Conservation (phyloP, 1,284 basidiomycete genomes). For the Ceratobasidium sp. region DNA sequence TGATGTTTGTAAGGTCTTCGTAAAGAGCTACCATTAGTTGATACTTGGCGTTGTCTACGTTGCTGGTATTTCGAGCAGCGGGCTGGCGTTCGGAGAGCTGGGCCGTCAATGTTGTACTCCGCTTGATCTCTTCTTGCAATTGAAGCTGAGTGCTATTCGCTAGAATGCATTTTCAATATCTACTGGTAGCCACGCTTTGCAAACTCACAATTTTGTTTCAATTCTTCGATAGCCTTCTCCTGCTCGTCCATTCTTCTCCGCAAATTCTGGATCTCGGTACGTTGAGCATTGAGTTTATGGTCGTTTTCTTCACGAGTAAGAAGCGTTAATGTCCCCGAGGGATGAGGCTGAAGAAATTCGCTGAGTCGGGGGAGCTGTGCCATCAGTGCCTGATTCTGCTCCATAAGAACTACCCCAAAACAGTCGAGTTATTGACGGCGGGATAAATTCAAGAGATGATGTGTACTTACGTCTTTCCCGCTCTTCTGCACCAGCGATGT, state of each 20-base stretch:
- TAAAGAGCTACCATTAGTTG: conserved; percentile 69
- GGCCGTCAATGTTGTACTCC: conserved; percentile 59
- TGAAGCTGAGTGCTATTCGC: conserved; percentile 56
- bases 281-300: conserved; percentile 59
- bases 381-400: conserved; percentile 69
- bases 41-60: conserved; percentile 52
- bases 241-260: conserved; percentile 64
- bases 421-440: background rate
- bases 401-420: conserved; percentile 64
- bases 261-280: conserved; percentile 66
- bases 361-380: conserved; percentile 66
- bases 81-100: conserved; percentile 59
- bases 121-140: conserved; percentile 71
- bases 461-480: conserved; percentile 63
- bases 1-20: conserved; percentile 71
- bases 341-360: conserved; percentile 64
- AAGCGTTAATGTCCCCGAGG: conserved; percentile 68
- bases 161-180: background rate
- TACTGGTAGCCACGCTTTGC: background rate
- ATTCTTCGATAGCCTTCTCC: conserved; percentile 61
- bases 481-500: conserved; percentile 63
- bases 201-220: conserved; percentile 64
- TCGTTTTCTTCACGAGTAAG: conserved; percentile 78
- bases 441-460: conserved; percentile 21
- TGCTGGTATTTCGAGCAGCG: conserved; percentile 50